Evolutionary conservation across 495 filamentous ascomycete species (phyloP).

Genomic region (Evernia prunastri): DNA sequence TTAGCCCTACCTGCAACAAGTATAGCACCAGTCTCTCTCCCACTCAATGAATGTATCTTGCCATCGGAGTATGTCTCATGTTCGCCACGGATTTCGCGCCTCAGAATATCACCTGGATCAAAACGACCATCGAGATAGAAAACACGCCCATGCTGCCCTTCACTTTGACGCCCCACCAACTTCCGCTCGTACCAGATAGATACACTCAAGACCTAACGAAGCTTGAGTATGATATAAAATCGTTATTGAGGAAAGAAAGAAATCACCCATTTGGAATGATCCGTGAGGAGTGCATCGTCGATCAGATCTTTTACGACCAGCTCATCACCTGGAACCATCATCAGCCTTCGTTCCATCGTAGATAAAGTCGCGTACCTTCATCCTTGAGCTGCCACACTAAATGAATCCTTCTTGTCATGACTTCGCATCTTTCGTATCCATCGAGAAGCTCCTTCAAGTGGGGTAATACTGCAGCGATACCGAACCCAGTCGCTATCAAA

Average conservation of each 20-base stretch:
- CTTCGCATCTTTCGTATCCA: constrained; percentile 30
- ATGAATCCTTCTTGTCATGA: constrained; percentile 27
- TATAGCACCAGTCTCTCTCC: not conserved
- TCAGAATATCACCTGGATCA: not conserved
- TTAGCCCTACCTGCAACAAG: not conserved
- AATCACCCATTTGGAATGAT: not conserved
- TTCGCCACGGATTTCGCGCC: not conserved
- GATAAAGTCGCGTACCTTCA: constrained; percentile 17
- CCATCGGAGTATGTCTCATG: not conserved
- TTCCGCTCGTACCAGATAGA: not conserved
- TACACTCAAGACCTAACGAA: not conserved
- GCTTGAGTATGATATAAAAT: not conserved
- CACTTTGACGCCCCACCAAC: not conserved
- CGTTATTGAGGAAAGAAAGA: not conserved
- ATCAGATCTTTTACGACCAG: not conserved
- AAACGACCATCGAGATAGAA: not conserved
- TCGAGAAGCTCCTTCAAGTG: constrained; percentile 33
- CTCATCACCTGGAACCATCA: not conserved
- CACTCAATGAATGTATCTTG: not conserved
- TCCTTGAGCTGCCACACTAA: constrained; percentile 33
- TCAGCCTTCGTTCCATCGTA: not conserved
- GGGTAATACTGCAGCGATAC: constrained; percentile 28
- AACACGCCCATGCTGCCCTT: not conserved
- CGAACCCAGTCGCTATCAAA: constrained; percentile 28
- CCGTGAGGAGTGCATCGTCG: not conserved